Conservation (phyloP, 495 filamentous ascomycete species). For the Sphaerosporella brunnea region DNA sequence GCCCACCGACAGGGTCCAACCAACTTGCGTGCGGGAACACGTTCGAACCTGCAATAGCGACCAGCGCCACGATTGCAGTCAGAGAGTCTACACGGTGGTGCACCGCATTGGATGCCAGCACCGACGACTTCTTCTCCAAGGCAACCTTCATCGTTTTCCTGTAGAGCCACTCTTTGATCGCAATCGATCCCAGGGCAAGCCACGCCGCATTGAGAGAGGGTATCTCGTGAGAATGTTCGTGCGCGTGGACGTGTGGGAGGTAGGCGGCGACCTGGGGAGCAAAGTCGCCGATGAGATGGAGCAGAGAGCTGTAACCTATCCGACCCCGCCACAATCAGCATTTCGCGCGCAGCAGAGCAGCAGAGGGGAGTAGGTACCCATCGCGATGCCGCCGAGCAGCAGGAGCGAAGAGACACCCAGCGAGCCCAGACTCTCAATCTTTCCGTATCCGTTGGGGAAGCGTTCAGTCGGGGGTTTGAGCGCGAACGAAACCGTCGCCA, state of each 20-base stretch:
- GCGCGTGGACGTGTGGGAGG: conserved; percentile 30
- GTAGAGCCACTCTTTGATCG: conserved; percentile 92
- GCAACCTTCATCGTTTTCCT: conserved; percentile 79
- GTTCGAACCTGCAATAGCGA: conserved; percentile 73
- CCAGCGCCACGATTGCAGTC: conserved; percentile 78
- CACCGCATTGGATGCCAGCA: conserved; percentile 89
- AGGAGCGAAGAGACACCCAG: conserved; percentile 82
- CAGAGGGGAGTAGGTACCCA: conserved; percentile 31
- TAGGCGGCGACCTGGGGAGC: not conserved
- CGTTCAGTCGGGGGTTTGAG: conserved; percentile 59
- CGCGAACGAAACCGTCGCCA: conserved; percentile 84
- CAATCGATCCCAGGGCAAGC: conserved; percentile 80
- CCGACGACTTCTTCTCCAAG: conserved; percentile 80
- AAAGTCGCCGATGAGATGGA: conserved; percentile 45
- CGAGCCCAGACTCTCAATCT: conserved; percentile 88
- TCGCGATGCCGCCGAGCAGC: conserved; percentile 70
- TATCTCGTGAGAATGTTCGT: conserved; percentile 38
- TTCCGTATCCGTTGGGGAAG: conserved; percentile 85
- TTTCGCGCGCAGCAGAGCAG: not conserved
- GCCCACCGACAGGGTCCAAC: conserved; percentile 88
- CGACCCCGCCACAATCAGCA: not conserved
- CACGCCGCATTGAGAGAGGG: conserved; percentile 87
- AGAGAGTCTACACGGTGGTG: conserved; percentile 93
- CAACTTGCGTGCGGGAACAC: conserved; percentile 36
- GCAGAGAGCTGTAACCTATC: conserved; percentile 19